Evolutionary conservation across 176 grass and related monocot genomes (phyloP).

Genomic region (Carex pumila): DNA sequence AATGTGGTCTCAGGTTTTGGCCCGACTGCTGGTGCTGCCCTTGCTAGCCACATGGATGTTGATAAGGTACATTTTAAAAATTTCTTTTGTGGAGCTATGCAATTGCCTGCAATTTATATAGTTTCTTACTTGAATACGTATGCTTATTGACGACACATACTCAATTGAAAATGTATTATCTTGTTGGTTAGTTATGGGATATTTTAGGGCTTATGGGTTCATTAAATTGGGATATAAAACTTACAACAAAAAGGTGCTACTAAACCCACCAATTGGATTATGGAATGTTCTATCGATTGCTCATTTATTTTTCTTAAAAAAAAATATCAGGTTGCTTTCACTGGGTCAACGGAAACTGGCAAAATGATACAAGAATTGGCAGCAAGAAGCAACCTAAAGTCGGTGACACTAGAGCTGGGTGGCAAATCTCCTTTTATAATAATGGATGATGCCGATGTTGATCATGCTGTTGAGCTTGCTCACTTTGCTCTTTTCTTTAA

Average conservation of each 20-base stretch:
- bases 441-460: constrained; percentile 81
- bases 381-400: constrained; percentile 88
- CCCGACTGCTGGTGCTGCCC: constrained; percentile 80
- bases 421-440: constrained; percentile 91
- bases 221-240: background rate
- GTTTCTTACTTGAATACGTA: background rate
- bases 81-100: background rate
- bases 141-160: background rate
- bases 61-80: constrained; percentile 53
- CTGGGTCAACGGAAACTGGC: constrained; percentile 74
- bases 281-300: background rate
- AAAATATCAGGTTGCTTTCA: constrained; percentile 68
- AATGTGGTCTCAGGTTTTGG: constrained; percentile 84
- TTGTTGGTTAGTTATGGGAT: too few species aligned
- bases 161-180: too few species aligned
- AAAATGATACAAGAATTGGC: constrained; percentile 76
- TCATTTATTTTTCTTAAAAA: background rate
- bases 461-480: constrained; percentile 84
- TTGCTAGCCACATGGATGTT: constrained; percentile 76
- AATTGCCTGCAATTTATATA: background rate
- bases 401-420: constrained; percentile 86
- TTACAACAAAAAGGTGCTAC: background rate
- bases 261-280: background rate
- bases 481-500: constrained; percentile 92
- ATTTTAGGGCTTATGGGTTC: too few species aligned